Conservation (phyloP, 2,329 filamentous ascomycete species). For the Uncinocarpus reesii region DNA sequence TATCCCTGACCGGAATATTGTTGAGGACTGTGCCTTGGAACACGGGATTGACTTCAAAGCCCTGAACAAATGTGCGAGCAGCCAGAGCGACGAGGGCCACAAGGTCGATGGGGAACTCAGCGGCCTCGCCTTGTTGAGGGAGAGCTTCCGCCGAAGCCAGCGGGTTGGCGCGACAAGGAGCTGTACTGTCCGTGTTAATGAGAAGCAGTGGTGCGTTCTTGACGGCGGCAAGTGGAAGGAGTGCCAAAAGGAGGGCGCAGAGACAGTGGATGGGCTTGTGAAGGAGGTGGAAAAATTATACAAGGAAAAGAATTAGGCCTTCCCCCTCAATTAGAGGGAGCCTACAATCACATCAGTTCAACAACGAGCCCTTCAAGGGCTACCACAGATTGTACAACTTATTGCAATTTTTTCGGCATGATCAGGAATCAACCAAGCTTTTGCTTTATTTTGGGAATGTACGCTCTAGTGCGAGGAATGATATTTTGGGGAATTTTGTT, state of each 20-base stretch:
- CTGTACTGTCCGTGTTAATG: conserved; percentile 69
- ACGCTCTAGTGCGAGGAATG: background rate
- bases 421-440: background rate
- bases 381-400: background rate
- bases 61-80: conserved; percentile 71
- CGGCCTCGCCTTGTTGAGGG: conserved; percentile 36
- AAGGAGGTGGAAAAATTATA: conserved; percentile 65
- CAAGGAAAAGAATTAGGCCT: conserved; percentile 28
- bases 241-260: conserved; percentile 55
- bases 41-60: conserved; percentile 75
- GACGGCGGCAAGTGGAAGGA: conserved; percentile 71
- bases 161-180: conserved; percentile 58
- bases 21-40: conserved; percentile 81
- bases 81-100: conserved; percentile 55
- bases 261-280: conserved; percentile 54
- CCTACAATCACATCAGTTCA: no score
- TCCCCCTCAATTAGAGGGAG: no score
- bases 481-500: background rate
- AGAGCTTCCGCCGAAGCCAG: conserved; percentile 43
- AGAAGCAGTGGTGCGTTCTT: conserved; percentile 71
- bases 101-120: conserved; percentile 51
- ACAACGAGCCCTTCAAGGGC: background rate
- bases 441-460: background rate
- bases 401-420: background rate
- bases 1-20: conserved; percentile 67